phyloP scores from a whole-genome alignment of 805 yeast species.

The Pichia membranifaciens region DNA sequence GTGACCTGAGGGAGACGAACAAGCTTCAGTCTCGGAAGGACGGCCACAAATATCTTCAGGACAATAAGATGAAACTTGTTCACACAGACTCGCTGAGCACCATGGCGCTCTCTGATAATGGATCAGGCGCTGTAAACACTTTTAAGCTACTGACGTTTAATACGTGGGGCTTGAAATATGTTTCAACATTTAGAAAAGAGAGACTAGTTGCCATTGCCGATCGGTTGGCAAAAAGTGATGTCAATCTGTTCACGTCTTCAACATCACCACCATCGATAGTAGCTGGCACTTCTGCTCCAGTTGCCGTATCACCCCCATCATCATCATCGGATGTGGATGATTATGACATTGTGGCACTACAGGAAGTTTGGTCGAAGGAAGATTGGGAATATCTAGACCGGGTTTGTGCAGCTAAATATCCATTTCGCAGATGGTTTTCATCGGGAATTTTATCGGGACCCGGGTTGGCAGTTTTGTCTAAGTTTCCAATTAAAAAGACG shows the following conservation, averaged over 20 bases:
- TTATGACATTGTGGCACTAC: constrained; percentile 87
- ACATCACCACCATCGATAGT: no score
- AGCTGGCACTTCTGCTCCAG: constrained; percentile 35
- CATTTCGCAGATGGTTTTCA: constrained; percentile 63
- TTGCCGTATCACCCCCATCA: constrained; percentile 51
- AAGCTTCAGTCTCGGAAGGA: neutral
- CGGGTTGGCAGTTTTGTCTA: constrained; percentile 79
- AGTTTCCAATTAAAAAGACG: constrained; percentile 74
- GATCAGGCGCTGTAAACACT: constrained; percentile 6
- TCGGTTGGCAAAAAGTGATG: constrained; percentile 36
- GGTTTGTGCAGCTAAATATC: constrained; percentile 43
- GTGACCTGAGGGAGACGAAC: neutral
- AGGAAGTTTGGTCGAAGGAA: constrained; percentile 84
- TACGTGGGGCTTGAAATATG: constrained; percentile 85
- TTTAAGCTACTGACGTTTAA: constrained; percentile 62
- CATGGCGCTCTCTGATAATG: neutral
- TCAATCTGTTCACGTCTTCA: neutral
- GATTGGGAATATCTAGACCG: constrained; percentile 68
- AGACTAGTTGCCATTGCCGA: constrained; percentile 74
- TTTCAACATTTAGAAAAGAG: constrained; percentile 62
- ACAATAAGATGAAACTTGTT: constrained; percentile 1
- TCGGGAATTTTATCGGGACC: constrained; percentile 92
- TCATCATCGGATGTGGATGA: constrained; percentile 26
- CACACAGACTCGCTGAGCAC: neutral
- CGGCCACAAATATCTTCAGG: neutral